These are phyloP conservation scores for Epichloe sp. DNA, from an alignment of 2,329 filamentous ascomycete genomes.

Conservation along the genomic window DNA sequence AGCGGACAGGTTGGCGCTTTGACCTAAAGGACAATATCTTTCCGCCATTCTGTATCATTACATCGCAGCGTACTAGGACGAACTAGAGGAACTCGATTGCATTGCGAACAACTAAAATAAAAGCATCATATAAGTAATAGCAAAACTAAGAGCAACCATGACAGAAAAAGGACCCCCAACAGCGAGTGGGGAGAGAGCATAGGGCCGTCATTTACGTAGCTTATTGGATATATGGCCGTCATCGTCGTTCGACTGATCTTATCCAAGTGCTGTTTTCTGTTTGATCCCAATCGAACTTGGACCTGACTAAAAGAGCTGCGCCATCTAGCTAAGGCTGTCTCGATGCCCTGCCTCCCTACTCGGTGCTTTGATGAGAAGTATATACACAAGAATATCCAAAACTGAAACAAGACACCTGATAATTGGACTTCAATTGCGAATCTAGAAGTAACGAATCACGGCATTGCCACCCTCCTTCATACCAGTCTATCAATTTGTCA, in stretches of 20 bases:
- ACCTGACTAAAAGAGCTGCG: not conserved
- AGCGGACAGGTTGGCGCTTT: not conserved
- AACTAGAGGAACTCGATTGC: not conserved
- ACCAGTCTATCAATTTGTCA: slow-evolving; percentile 23
- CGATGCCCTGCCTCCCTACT: not conserved
- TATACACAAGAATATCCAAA: slow-evolving; percentile 24
- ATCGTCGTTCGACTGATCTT: not conserved
- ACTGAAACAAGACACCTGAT: not conserved
- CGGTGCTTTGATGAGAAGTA: slow-evolving; percentile 14
- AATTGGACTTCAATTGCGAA: not conserved
- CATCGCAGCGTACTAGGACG: not conserved
- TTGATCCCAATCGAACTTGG: not conserved
- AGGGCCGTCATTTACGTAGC: not conserved
- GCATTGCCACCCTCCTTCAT: slow-evolving; percentile 28
- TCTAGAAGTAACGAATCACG: slow-evolving; percentile 30
- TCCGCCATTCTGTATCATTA: not conserved
- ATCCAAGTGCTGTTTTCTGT: not conserved
- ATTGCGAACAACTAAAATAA: slow-evolving; percentile 4
- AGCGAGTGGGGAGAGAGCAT: not conserved
- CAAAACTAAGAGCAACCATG: not conserved
- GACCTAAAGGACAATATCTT: not conserved
- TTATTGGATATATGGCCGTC: not conserved
- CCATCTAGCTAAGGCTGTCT: not conserved
- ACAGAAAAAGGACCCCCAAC: not conserved
- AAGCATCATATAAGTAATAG: slow-evolving; percentile 3